These are phyloP conservation scores for Globisporangium paroecandrum DNA, from an alignment of 352 stramenopile species.

Conservation along the genomic window DNA sequence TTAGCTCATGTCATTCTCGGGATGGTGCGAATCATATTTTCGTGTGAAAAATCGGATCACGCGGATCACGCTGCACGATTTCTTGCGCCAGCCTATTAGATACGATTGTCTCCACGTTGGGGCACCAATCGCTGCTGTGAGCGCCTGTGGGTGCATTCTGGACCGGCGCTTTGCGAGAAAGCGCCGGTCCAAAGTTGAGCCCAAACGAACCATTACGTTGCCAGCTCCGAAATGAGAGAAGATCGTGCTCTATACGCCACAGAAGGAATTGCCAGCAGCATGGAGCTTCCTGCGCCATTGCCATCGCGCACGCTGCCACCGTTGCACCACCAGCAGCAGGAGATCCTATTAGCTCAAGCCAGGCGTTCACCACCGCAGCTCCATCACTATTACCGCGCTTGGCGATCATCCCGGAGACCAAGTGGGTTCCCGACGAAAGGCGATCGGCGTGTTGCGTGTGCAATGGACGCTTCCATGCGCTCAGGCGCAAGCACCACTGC, in stretches of 20 bases:
- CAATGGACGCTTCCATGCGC: neutral
- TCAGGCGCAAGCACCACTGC: neutral
- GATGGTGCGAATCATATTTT: no score
- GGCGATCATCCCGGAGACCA: neutral
- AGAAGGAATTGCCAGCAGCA: neutral
- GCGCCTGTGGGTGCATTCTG: neutral
- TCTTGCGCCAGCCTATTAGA: no score
- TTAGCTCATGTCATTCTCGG: no score
- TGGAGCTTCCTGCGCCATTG: neutral
- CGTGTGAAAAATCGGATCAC: no score
- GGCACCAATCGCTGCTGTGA: neutral
- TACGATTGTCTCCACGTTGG: neutral
- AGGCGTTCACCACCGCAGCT: neutral
- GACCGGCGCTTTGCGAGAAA: neutral
- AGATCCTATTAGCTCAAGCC: neutral
- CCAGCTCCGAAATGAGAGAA: neutral
- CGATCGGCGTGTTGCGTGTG: neutral
- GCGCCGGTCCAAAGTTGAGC: neutral
- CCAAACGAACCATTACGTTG: neutral
- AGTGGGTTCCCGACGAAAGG: neutral
- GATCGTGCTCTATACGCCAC: neutral
- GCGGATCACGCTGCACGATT: no score
- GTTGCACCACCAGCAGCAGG: neutral
- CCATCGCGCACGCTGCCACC: neutral
- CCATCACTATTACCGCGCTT: neutral